Conservation (phyloP, 176 grass and related monocot species). For the Ananas comosus region DNA sequence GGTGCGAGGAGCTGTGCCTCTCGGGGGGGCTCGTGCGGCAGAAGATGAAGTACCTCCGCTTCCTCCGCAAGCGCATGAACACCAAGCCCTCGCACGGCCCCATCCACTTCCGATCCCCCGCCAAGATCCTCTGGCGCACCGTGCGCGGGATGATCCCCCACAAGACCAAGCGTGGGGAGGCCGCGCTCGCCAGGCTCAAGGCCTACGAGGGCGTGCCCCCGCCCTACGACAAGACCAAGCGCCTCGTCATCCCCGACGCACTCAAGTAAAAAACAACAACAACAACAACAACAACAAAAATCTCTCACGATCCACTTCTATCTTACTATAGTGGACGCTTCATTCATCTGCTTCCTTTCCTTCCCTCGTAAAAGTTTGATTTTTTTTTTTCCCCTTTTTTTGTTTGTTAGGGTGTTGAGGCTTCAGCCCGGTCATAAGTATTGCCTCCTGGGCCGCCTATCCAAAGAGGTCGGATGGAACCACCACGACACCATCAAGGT, state of each 20-base stretch:
- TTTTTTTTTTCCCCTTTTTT: background rate
- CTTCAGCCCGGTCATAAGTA: slow-evolving; percentile 85
- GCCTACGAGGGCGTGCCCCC: slow-evolving; percentile 82
- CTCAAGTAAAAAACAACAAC: slow-evolving; percentile 95
- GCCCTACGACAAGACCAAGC: slow-evolving; percentile 82
- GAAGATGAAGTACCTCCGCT: slow-evolving; percentile 95
- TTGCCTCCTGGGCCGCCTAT: slow-evolving; percentile 74
- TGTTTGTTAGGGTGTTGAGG: slow-evolving; percentile 63
- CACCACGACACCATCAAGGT: slow-evolving; percentile 74
- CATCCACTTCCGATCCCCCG: slow-evolving; percentile 77
- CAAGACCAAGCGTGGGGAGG: slow-evolving; percentile 88
- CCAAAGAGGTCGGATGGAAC: slow-evolving; percentile 91
- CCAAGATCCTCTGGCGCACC: slow-evolving; percentile 91
- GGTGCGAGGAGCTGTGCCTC: slow-evolving; percentile 93
- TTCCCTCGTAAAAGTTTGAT: background rate
- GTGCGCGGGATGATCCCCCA: slow-evolving; percentile 94
- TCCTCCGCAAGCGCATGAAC: slow-evolving; percentile 95
- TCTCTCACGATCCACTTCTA: background rate
- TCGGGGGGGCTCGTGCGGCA: slow-evolving; percentile 80
- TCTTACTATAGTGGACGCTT: no score
- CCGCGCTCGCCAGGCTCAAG: slow-evolving; percentile 78
- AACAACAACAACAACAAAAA: no score
- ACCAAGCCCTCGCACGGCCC: slow-evolving; percentile 91
- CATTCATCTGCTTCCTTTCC: no score
- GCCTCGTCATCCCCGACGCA: slow-evolving; percentile 86